These are phyloP conservation scores for Penicillium lividum DNA, from an alignment of 495 filamentous ascomycete genomes.

Conservation along the genomic window DNA sequence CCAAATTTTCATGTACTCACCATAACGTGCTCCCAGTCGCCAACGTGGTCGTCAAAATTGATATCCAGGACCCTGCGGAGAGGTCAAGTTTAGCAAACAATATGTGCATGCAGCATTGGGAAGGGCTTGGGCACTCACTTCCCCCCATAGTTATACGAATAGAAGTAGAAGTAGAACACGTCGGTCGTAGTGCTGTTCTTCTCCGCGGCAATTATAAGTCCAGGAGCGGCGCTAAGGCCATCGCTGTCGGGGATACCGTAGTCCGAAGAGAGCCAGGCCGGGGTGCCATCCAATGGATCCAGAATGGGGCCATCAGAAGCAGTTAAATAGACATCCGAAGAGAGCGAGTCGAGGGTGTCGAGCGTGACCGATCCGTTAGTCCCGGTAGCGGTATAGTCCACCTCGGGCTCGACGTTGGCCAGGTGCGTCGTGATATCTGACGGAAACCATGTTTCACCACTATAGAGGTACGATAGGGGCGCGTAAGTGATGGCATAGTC, in stretches of 20 bases:
- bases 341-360: background rate
- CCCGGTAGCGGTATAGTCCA: slow-evolving; percentile 4
- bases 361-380: slow-evolving; percentile 9
- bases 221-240: slow-evolving; percentile 6
- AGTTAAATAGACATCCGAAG: slow-evolving; percentile 11
- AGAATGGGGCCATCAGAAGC: slow-evolving; percentile 9
- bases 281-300: slow-evolving; percentile 7
- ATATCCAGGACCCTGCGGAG: slow-evolving; percentile 9
- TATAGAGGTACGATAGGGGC: slow-evolving; percentile 7
- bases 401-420: slow-evolving; percentile 9
- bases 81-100: background rate
- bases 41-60: slow-evolving; percentile 12
- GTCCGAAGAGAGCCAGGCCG: slow-evolving; percentile 9
- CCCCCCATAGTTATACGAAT: slow-evolving; percentile 11
- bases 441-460: slow-evolving; percentile 7
- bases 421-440: slow-evolving; percentile 8
- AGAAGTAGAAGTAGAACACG: slow-evolving; percentile 12
- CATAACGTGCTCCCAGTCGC: slow-evolving; percentile 13
- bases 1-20: background rate
- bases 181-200: slow-evolving; percentile 13
- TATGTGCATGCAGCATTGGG: background rate
- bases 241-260: slow-evolving; percentile 9
- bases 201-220: slow-evolving; percentile 8
- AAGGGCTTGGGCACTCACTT: slow-evolving; percentile 1
- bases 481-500: slow-evolving; percentile 9